phyloP scores from a whole-genome alignment of 805 yeast species.

The Candida andamanensis region DNA sequence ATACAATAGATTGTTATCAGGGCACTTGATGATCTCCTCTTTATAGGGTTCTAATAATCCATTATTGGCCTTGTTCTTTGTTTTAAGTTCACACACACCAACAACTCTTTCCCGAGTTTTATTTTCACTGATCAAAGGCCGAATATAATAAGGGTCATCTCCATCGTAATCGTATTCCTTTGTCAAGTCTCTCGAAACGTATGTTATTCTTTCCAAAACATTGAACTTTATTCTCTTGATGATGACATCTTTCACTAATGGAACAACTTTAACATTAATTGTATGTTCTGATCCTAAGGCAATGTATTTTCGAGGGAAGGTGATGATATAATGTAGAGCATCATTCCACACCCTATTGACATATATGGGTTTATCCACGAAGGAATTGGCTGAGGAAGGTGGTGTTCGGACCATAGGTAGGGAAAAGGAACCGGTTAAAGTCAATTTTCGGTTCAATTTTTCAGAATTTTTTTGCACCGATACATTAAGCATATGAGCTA shows the following conservation, averaged over 20 bases:
- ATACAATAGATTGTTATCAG: conserved; percentile 57
- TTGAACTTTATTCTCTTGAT: conserved; percentile 63
- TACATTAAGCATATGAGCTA: conserved; percentile 38
- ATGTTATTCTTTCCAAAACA: conserved; percentile 61
- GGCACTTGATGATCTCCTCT: conserved; percentile 57
- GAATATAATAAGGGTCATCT: conserved; percentile 23
- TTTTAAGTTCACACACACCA: conserved; percentile 59
- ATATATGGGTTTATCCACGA: conserved; percentile 67
- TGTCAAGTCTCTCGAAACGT: conserved; percentile 50
- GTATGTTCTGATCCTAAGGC: conserved; percentile 56
- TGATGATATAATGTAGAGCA: conserved; percentile 61
- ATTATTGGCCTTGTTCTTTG: conserved; percentile 34
- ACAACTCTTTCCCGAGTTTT: conserved; percentile 47
- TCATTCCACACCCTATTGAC: conserved; percentile 75
- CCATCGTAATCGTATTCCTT: conserved; percentile 36
- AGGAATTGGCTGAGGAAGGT: conserved; percentile 52
- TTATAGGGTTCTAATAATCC: conserved; percentile 41
- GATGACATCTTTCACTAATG: conserved; percentile 56
- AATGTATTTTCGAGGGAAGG: conserved; percentile 66
- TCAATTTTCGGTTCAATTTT: conserved; percentile 30
- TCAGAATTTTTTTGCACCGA: conserved; percentile 35
- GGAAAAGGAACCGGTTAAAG: conserved; percentile 23
- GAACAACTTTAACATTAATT: conserved; percentile 61
- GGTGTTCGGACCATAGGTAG: conserved; percentile 52
- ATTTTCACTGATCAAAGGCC: conserved; percentile 10